These are phyloP conservation scores for Ogataea ganodermae DNA, from an alignment of 805 yeast genomes.

Conservation along the genomic window DNA sequence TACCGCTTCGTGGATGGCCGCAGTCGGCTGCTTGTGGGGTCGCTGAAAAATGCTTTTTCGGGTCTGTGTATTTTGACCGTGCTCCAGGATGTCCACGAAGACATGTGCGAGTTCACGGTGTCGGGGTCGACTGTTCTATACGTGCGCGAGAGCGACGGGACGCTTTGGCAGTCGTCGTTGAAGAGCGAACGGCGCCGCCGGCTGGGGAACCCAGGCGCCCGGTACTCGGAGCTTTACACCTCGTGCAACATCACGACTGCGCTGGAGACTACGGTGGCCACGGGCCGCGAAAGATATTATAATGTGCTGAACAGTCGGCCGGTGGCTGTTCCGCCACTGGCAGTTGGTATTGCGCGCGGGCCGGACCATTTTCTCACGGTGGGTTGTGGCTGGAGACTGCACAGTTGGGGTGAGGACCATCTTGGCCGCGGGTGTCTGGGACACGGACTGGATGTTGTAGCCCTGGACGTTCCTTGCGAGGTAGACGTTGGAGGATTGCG, in stretches of 20 bases:
- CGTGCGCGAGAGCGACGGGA: conserved; percentile 9
- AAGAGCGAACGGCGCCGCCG: conserved; percentile 9
- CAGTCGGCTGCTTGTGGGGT: not conserved
- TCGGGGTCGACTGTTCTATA: conserved; percentile 14
- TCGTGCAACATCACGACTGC: conserved; percentile 19
- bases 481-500: conserved; percentile 3
- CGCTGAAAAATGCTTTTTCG: not conserved
- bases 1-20: not conserved
- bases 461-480: conserved; percentile 7
- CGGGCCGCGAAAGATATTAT: conserved; percentile 6
- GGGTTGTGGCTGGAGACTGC: conserved; percentile 8
- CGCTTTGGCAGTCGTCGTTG: conserved; percentile 15
- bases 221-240: conserved; percentile 11
- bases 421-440: conserved; percentile 17
- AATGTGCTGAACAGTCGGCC: conserved; percentile 15
- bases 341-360: conserved; percentile 13
- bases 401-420: conserved; percentile 18
- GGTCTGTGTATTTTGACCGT: not conserved
- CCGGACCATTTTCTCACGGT: conserved; percentile 14
- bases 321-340: not conserved
- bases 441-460: conserved; percentile 6
- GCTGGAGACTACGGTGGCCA: not conserved
- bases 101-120: conserved; percentile 9
- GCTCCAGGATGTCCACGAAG: conserved; percentile 12
- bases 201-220: not conserved